Percentiles rank a stretch among this genome's conserved stretches.
These are phyloP conservation scores for Daldinia grandis DNA, from an alignment of 495 filamentous ascomycete genomes.

Conservation along the genomic window DNA sequence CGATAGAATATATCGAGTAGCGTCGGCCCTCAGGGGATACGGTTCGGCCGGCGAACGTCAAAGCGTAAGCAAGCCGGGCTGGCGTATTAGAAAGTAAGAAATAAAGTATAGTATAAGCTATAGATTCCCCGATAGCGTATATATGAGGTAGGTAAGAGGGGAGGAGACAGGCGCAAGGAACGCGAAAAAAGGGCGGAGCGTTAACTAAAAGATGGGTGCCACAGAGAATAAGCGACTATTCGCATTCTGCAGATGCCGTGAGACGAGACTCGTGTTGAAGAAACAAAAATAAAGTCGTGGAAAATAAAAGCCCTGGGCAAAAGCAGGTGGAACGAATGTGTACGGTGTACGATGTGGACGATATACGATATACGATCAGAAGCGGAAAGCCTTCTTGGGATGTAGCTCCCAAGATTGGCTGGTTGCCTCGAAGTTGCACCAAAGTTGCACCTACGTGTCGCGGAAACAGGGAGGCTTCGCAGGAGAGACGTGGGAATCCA, in stretches of 20 bases:
- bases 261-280: conserved; percentile 39
- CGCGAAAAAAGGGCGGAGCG: conserved; percentile 28
- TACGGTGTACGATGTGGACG: not conserved
- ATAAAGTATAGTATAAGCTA: conserved; percentile 6
- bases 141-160: conserved; percentile 21
- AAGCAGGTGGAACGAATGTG: conserved; percentile 27
- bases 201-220: conserved; percentile 48
- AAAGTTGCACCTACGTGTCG: conserved; percentile 42
- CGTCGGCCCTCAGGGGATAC: conserved; percentile 15
- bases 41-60: conserved; percentile 24
- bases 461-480: conserved; percentile 38
- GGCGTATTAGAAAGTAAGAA: conserved; percentile 20
- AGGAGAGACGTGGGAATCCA: conserved; percentile 40
- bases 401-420: conserved; percentile 26
- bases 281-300: conserved; percentile 24
- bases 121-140: conserved; percentile 4
- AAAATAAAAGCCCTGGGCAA: conserved; percentile 28
- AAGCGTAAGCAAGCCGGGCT: conserved; percentile 29
- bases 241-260: conserved; percentile 49
- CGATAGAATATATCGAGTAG: conserved; percentile 24
- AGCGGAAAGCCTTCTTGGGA: conserved; percentile 24
- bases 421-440: conserved; percentile 36
- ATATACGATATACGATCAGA: conserved; percentile 1
- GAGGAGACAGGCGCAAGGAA: conserved; percentile 35
- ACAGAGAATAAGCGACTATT: conserved; percentile 47